Evolutionary conservation across 169 alveolate genomes (phyloP), one percentile per base, ranked within the genome.

Genomic region (Besnoitia besnoiti): DNA sequence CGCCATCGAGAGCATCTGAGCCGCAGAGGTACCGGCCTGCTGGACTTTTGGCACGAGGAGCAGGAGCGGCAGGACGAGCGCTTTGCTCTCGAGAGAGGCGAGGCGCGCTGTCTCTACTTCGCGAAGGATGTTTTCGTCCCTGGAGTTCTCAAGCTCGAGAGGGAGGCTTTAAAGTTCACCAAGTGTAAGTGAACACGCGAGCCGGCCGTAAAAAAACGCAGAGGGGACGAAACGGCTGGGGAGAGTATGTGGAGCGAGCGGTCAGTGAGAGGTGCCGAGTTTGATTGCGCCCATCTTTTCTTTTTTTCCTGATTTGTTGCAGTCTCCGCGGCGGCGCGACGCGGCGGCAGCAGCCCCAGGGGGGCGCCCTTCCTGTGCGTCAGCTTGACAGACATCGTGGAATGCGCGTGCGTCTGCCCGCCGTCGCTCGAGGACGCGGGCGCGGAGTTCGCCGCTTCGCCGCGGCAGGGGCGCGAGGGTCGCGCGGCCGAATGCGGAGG

Each of bases 141-240:
- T 0, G 80, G 80, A 24, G n/a, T 67, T 42, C 80, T 67, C 80
- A 67, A 21, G n/a, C 80, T 67, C 44, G 80, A 67, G 39, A 37
- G 80, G 21, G 80, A 67, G 80, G 80, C 80, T 67, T n/a, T 67
- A n/a, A 67, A 67, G 42, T 67, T 67, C 67, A 21, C 30, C 12
- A 16, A 55, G 7, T 10, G 67, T 1, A 55, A 16, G 27, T 21
- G 27, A 55, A 3, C 67, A 19, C n/a, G 30, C 27, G 67, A 55
- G 30, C 1, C 67, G 67, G n/a, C 27, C 30, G n/a, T 5, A n/a
- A n/a, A n/a, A n/a, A n/a, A n/a, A n/a, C n/a, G n/a, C n/a, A n/a
- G n/a, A n/a, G n/a, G n/a, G n/a, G n/a, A n/a, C n/a, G n/a, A n/a
- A n/a, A n/a, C n/a, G n/a, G n/a, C n/a, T n/a, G n/a, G n/a, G n/a